Conservation (phyloP, 768 basidiomycete genomes). For the Tricholoma hemisulphureum region DNA sequence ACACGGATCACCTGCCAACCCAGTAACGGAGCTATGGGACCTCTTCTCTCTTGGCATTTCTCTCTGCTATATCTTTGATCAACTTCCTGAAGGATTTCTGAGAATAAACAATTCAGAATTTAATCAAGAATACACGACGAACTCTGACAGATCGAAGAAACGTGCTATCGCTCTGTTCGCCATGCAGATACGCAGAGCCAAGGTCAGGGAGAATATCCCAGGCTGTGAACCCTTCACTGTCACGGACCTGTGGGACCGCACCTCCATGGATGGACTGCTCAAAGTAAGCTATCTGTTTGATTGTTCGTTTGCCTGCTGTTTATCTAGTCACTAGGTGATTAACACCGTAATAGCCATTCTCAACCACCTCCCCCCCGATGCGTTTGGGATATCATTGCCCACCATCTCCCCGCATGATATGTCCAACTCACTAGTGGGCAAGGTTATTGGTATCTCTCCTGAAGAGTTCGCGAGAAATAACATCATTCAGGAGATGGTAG, state of each 20-base stretch:
- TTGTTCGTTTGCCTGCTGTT: conserved; percentile 4
- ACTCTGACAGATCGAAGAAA: conserved; percentile 84
- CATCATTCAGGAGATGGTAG: conserved; percentile 85
- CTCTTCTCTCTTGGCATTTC: conserved; percentile 90
- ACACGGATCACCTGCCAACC: conserved; percentile 82
- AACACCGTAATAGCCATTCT: conserved; percentile 84
- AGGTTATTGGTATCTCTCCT: conserved; percentile 40
- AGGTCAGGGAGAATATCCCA: conserved; percentile 56
- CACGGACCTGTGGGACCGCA: conserved; percentile 85
- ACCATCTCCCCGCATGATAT: conserved; percentile 56
- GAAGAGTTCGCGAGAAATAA: conserved; percentile 70
- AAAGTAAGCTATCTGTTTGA: conserved; percentile 62
- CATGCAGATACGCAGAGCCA: conserved; percentile 76
- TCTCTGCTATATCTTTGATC: conserved; percentile 95
- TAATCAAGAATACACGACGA: conserved; percentile 61
- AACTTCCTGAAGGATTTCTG: conserved; percentile 67
- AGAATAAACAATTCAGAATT: conserved; percentile 65
- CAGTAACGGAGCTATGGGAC: conserved; percentile 93
- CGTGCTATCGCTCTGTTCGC: conserved; percentile 88
- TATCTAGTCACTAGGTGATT: conserved; percentile 59
- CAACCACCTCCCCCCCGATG: conserved; percentile 67
- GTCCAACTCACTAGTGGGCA: conserved; percentile 52
- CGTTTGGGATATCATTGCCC: conserved; percentile 62
- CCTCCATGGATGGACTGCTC: conserved; percentile 91
- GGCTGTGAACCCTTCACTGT: conserved; percentile 85